Percentiles rank a stretch among this genome's conserved stretches.
Conservation (phyloP, 2,329 filamentous ascomycete genomes). For the Colletotrichum tofieldiae region DNA sequence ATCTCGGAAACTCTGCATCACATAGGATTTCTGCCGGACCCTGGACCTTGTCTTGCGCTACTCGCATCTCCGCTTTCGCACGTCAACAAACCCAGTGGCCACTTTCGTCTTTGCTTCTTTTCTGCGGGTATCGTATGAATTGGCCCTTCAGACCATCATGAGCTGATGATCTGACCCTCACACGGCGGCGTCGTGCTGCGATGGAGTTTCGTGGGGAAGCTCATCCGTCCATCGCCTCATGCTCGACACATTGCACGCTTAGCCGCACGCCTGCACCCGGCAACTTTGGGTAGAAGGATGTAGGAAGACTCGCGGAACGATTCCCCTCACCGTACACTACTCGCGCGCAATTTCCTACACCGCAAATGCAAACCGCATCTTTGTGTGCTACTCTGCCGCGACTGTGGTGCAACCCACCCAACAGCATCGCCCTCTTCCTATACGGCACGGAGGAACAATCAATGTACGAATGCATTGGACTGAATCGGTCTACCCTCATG, state of each 20-base stretch:
- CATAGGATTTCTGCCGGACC: constrained; percentile 31
- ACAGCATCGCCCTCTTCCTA: neutral
- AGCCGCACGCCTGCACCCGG: constrained; percentile 7
- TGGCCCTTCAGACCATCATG: constrained; percentile 15
- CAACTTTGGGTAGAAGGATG: neutral
- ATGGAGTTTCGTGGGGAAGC: constrained; percentile 23
- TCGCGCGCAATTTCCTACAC: constrained; percentile 27
- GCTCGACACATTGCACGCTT: constrained; percentile 13
- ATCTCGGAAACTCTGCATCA: constrained; percentile 38
- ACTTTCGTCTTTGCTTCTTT: constrained; percentile 30
- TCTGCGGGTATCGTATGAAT: constrained; percentile 37
- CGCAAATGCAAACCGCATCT: constrained; percentile 36
- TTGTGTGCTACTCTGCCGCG: constrained; percentile 13
- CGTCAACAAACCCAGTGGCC: constrained; percentile 21
- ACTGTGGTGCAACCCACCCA: constrained; percentile 32
- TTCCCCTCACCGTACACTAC: neutral
- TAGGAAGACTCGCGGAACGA: neutral
- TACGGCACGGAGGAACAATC: neutral
- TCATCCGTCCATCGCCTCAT: constrained; percentile 19
- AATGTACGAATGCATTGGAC: neutral
- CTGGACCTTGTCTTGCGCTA: constrained; percentile 41
- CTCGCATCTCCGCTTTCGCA: constrained; percentile 38
- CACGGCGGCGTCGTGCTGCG: constrained; percentile 26
- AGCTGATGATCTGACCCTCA: neutral
- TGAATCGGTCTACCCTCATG: neutral